phyloP scores from a whole-genome alignment of 257 asterid species.

The Capsicum chinense region DNA sequence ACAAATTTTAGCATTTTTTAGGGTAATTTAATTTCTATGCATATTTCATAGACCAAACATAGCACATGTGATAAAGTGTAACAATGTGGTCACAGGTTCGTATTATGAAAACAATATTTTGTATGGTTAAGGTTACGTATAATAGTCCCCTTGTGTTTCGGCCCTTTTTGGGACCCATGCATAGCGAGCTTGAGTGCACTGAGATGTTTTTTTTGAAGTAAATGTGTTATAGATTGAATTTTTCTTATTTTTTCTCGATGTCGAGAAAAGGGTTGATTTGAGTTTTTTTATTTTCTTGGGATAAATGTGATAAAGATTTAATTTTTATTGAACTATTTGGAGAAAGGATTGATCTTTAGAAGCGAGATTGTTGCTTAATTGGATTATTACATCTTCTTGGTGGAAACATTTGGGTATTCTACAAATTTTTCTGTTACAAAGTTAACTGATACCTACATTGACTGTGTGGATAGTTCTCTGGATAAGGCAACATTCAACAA shows the following conservation, averaged over 20 bases:
- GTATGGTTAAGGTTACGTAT: no score
- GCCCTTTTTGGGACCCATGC: no score
- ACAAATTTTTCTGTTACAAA: slow-evolving; percentile 54
- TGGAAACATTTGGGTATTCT: background rate
- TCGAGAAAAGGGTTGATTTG: background rate
- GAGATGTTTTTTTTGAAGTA: slow-evolving; percentile 12
- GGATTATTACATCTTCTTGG: background rate
- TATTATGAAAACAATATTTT: no score
- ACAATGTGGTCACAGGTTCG: no score
- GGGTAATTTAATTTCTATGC: no score
- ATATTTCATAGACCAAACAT: no score
- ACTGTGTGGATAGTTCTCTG: slow-evolving; percentile 71
- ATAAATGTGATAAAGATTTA: background rate
- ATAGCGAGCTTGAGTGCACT: no score
- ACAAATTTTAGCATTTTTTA: no score
- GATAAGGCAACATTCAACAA: slow-evolving; percentile 60
- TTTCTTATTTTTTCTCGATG: background rate
- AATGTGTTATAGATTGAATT: background rate
- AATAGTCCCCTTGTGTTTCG: no score
- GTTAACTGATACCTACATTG: slow-evolving; percentile 61
- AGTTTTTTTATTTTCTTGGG: no score
- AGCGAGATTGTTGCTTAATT: slow-evolving; percentile 18
- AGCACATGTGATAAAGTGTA: no score
- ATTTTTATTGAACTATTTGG: background rate
- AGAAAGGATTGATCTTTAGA: background rate